Evolutionary conservation across 306 rosid genomes (phyloP).

Genomic region (Pterocarpus santalinus): DNA sequence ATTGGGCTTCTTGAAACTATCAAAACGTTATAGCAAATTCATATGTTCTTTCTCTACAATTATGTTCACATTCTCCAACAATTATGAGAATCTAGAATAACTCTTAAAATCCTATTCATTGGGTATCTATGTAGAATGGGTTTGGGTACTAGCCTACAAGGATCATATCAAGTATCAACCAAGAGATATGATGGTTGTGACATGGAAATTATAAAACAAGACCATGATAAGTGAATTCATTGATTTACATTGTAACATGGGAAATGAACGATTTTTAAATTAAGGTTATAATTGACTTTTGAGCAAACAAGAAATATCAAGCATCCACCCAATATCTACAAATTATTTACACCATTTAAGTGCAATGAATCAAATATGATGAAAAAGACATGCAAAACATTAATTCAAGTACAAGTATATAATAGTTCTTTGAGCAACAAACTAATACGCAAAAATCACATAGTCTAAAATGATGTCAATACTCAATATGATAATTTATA

Average conservation of each 20-base stretch:
- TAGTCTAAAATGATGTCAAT: too few species aligned
- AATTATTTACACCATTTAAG: too few species aligned
- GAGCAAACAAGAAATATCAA: too few species aligned
- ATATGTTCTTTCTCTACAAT: constrained; percentile 18
- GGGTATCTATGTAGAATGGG: constrained; percentile 24
- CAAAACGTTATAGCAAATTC: constrained; percentile 16
- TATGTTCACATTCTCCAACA: background rate
- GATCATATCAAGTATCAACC: constrained; percentile 33
- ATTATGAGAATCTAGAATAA: constrained; percentile 15
- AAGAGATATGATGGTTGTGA: constrained; percentile 11
- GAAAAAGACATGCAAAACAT: too few species aligned
- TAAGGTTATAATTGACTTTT: background rate
- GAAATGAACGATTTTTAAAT: constrained; percentile 23
- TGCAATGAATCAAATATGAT: too few species aligned
- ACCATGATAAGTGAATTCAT: constrained; percentile 26
- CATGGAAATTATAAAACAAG: constrained; percentile 2
- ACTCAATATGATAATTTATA: too few species aligned
- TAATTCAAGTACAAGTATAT: too few species aligned
- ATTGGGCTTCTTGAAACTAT: constrained; percentile 33
- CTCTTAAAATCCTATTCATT: constrained; percentile 10
- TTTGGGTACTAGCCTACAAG: background rate
- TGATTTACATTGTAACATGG: constrained; percentile 34
- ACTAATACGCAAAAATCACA: too few species aligned
- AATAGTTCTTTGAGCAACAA: too few species aligned
- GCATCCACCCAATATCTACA: too few species aligned